Percentiles rank a stretch among this genome's conserved stretches.
These are phyloP conservation scores for Chrysanthemum lavandulifolium DNA, from an alignment of 129 eudicot species.

Conservation along the genomic window DNA sequence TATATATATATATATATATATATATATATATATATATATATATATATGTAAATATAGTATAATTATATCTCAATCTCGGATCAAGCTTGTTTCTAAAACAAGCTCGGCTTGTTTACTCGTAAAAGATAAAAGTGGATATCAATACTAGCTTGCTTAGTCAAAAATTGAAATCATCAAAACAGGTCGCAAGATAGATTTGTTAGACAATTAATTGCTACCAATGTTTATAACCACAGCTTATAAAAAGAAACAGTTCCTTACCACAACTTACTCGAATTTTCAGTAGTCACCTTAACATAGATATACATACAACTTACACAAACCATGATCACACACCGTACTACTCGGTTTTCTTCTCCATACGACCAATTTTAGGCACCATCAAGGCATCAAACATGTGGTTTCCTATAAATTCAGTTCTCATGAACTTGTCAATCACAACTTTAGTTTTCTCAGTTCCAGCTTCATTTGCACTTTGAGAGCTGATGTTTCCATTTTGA, in stretches of 20 bases:
- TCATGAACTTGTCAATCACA: constrained; percentile 20
- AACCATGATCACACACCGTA: background rate
- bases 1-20: no score
- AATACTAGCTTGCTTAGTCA: background rate
- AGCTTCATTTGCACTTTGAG: constrained; percentile 7
- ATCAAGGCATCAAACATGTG: constrained; percentile 23
- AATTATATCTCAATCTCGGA: no score
- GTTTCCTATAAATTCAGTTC: constrained; percentile 24
- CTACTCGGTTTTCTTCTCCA: constrained; percentile 10
- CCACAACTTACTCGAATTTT: background rate
- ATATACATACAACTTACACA: background rate
- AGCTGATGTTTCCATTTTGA: constrained; percentile 8
- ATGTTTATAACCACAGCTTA: no score
- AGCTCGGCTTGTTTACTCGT: no score
- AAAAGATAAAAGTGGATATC: background rate
- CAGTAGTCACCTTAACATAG: background rate
- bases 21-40: no score
- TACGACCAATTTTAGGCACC: constrained; percentile 25
- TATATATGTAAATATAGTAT: no score
- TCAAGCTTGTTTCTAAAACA: no score
- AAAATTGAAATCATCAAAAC: background rate
- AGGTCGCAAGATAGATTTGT: background rate
- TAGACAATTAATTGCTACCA: background rate
- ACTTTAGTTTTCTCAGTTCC: constrained; percentile 22
- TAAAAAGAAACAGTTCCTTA: background rate